These are phyloP conservation scores for Antitrichia curtipendula DNA, from an alignment of 225 moss, liverwort and hornwort genomes.

Conservation along the genomic window DNA sequence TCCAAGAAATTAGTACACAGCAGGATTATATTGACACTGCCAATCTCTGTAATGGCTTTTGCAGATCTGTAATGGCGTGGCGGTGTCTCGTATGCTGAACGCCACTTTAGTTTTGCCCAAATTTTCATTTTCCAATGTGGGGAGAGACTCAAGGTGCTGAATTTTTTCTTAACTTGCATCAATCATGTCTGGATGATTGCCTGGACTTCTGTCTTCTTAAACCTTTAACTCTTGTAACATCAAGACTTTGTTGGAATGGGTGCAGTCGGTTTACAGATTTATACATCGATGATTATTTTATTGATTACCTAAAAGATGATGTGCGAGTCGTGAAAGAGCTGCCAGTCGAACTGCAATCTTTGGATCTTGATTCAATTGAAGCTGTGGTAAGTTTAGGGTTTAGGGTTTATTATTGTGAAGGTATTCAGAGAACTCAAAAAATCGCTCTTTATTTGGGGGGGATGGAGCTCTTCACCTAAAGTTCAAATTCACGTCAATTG, in stretches of 20 bases:
- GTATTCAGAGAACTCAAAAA: background rate
- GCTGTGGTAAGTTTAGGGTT: conserved; percentile 44
- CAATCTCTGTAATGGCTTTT: background rate
- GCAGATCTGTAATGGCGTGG: conserved; percentile 79
- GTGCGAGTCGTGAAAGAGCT: conserved; percentile 61
- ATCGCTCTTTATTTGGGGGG: background rate
- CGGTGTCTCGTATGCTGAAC: conserved; percentile 67
- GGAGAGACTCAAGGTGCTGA: conserved; percentile 58
- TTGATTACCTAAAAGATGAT: conserved; percentile 59
- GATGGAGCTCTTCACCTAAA: background rate
- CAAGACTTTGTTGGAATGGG: background rate
- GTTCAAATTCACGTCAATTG: background rate
- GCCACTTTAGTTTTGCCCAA: conserved; percentile 68
- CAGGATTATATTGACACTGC: background rate
- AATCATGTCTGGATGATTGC: background rate
- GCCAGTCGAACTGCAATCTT: conserved; percentile 48
- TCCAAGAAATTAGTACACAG: background rate
- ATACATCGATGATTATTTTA: conserved; percentile 46
- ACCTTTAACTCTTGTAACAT: background rate
- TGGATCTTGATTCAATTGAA: conserved; percentile 46
- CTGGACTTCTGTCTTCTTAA: background rate
- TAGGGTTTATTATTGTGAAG: background rate
- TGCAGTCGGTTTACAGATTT: conserved; percentile 79
- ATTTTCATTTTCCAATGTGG: conserved; percentile 40
- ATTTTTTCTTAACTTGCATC: background rate